Evolutionary conservation across 768 basidiomycete species (phyloP).

Genomic region (Dendrothele bispora): DNA sequence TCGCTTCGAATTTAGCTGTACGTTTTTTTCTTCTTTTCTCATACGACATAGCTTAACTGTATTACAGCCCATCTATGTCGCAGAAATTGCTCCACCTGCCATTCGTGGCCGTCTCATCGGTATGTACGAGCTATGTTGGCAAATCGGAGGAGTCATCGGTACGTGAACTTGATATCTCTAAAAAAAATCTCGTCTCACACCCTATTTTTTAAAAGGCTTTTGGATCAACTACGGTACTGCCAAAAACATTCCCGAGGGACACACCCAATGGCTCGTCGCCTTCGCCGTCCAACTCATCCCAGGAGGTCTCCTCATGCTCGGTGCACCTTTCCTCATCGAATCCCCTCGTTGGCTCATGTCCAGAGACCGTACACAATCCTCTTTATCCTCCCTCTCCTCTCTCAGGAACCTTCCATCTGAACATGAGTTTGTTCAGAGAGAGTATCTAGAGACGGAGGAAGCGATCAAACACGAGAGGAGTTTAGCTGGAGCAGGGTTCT

Average conservation of each 20-base stretch:
- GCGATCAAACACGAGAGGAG: slow-evolving; percentile 32
- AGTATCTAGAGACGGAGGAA: slow-evolving; percentile 30
- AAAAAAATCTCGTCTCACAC: background rate
- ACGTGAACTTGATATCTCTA: too few species aligned
- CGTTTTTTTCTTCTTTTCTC: slow-evolving; percentile 1
- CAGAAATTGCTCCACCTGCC: slow-evolving; percentile 44
- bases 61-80: slow-evolving; percentile 40
- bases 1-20: slow-evolving; percentile 33
- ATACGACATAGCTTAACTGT: background rate
- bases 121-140: slow-evolving; percentile 48
- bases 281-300: slow-evolving; percentile 40
- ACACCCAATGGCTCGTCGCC: slow-evolving; percentile 36
- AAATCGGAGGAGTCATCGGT: slow-evolving; percentile 47
- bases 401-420: slow-evolving; percentile 30
- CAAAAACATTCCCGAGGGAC: slow-evolving; percentile 24
- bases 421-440: slow-evolving; percentile 30
- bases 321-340: slow-evolving; percentile 31
- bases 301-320: slow-evolving; percentile 32
- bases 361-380: slow-evolving; percentile 29
- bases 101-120: slow-evolving; percentile 50
- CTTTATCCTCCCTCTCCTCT: slow-evolving; percentile 30
- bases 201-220: slow-evolving; percentile 19
- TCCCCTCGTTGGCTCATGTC: slow-evolving; percentile 39
- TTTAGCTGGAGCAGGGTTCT: slow-evolving; percentile 33
- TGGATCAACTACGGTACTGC: slow-evolving; percentile 39